Conservation (phyloP, 2,329 filamentous ascomycete genomes). For the Colletotrichum chlorophyti region DNA sequence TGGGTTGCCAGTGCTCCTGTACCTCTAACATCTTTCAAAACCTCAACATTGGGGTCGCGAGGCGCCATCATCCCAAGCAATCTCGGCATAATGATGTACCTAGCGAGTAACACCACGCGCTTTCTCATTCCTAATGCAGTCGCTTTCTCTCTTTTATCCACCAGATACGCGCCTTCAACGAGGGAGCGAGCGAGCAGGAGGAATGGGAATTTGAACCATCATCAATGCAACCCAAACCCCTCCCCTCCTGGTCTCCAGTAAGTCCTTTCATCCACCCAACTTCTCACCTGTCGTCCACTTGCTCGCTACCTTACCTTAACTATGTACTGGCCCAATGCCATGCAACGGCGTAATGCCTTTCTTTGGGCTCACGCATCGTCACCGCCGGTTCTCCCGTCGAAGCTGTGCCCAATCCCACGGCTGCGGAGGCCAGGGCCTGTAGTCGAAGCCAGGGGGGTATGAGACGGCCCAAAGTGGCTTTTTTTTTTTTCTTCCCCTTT, state of each 20-base stretch:
- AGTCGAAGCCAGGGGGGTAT: too few relatives aligned
- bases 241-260: too few relatives aligned
- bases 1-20: neutral
- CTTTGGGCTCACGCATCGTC: neutral
- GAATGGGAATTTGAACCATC: too few relatives aligned
- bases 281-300: neutral
- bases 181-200: too few relatives aligned
- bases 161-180: too few relatives aligned
- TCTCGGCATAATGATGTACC: neutral
- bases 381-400: conserved; percentile 16
- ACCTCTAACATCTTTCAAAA: conserved; percentile 3
- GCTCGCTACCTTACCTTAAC: neutral
- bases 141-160: too few relatives aligned
- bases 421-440: too few relatives aligned
- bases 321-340: neutral
- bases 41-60: conserved; percentile 21
- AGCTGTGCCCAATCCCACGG: neutral
- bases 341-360: conserved; percentile 2
- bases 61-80: conserved; percentile 23
- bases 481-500: too few relatives aligned
- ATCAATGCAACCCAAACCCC: too few relatives aligned
- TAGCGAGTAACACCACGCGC: too few relatives aligned
- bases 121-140: neutral
- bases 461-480: neutral
- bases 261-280: too few relatives aligned